Evolutionary conservation across 2,329 filamentous ascomycete species (phyloP), one percentile per base, ranked within the genome.

Genomic region (Phialocephala subalpina): DNA sequence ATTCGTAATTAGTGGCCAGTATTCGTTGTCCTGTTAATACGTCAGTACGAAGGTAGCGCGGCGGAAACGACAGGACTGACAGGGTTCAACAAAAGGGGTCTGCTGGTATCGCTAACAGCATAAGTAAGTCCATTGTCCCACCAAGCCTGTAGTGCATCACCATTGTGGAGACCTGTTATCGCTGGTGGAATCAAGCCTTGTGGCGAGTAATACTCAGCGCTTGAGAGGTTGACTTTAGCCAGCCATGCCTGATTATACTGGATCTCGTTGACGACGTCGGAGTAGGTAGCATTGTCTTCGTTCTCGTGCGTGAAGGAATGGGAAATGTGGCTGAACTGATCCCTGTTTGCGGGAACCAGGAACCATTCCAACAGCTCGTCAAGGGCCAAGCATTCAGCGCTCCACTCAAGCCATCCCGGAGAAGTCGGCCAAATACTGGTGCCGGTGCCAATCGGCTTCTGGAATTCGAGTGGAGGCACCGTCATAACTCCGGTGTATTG

Each of bases 81-180:
- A 36, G 76, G 73, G 74, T 87, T 88, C 60, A 83, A 75, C 4
- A 89, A 79, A 2, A 78, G 73, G 1, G 85, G 78, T 16, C 87
- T 82, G 3, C 86, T 89, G 77, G 88, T 89, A 74, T 90, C 87
- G 55, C 87, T 87, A 18, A 89, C 86, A 58, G 85, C 86, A 69
- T 86, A 83, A 22, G 75, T 79, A 68, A 89, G 84, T 20, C 86
- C 86, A 64, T 86, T 86, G 52, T 87, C 84, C 69, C 80, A 78
- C 85, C 85, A 90, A 5, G 84, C 87, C 61, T 78, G 77, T 56
- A 90, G 81, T 11, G 82, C 86, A 74, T 90, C 87, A 22, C 84
- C 87, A 69, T 89, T 89, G 77, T 88, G 85, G n/a, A 89, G 74
- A 57, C 87, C 87, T 1, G 87, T 89, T 65, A 89, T 90, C 58